phyloP scores from a whole-genome alignment of 202 grass and related monocot species.

The Schoenoplectus triqueter region DNA sequence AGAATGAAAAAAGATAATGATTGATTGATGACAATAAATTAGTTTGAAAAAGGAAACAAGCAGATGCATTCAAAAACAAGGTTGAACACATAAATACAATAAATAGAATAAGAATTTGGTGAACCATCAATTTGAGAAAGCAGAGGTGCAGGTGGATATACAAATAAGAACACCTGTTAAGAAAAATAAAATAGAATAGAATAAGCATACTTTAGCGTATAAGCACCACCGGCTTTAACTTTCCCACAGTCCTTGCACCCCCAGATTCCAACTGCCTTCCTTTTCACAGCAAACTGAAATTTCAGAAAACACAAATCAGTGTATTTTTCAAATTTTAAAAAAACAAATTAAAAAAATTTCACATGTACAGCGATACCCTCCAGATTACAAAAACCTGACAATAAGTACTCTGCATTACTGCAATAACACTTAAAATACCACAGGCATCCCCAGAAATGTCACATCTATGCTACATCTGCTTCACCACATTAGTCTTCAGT shows the following conservation, averaged over 20 bases:
- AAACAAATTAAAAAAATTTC: neutral
- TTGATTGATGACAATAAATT: neutral
- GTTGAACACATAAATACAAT: neutral
- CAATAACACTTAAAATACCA: neutral
- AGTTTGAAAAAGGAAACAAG: neutral
- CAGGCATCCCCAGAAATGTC: neutral
- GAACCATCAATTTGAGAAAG: neutral
- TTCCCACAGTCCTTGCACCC: constrained; percentile 94
- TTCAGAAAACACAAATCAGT: neutral
- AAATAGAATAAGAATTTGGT: neutral
- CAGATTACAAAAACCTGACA: neutral
- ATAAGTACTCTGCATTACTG: neutral
- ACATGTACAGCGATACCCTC: neutral
- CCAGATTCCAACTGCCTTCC: constrained; percentile 93
- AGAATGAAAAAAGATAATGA: neutral
- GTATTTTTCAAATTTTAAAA: neutral
- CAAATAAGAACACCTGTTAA: neutral
- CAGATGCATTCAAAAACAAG: neutral
- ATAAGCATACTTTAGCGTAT: constrained; percentile 76
- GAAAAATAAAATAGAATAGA: neutral
- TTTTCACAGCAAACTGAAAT: constrained; percentile 83
- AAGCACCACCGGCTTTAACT: constrained; percentile 93
- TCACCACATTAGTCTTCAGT: neutral
- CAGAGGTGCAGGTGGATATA: neutral
- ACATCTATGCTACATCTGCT: neutral